A percentile compares a stretch with the other conserved stretches of the same genome.
Evolutionary conservation across 1,284 basidiomycete genomes (phyloP).

Genomic region (Xanthoconium separans): DNA sequence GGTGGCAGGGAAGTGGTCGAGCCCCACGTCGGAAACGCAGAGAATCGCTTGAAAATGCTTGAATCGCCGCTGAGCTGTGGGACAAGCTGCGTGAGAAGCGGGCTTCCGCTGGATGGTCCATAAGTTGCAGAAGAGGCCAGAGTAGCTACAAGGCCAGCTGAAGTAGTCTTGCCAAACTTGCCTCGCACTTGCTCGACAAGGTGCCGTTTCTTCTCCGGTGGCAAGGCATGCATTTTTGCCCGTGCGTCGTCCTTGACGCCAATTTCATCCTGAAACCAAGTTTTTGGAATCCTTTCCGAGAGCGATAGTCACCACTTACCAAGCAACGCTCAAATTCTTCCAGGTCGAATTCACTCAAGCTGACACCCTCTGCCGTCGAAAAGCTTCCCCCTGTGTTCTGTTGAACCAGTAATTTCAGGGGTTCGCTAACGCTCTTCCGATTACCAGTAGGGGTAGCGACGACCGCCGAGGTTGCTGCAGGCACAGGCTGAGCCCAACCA

Average conservation of each 20-base stretch:
- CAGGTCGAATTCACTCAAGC: constrained; percentile 45
- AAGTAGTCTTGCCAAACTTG: constrained; percentile 26
- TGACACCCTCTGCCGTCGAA: constrained; percentile 30
- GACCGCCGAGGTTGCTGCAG: constrained; percentile 34
- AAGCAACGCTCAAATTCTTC: constrained; percentile 61
- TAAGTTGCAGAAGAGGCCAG: constrained; percentile 50
- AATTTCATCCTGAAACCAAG: constrained; percentile 57
- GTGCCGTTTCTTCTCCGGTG: constrained; percentile 67
- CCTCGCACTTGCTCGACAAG: constrained; percentile 54
- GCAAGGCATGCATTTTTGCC: constrained; percentile 62
- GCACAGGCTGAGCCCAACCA: constrained; percentile 52
- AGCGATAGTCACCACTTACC: constrained; percentile 40
- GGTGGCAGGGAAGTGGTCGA: constrained; percentile 37
- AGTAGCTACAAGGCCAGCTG: constrained; percentile 19
- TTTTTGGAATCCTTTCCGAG: not conserved
- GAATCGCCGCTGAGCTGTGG: constrained; percentile 70
- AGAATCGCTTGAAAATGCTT: constrained; percentile 72
- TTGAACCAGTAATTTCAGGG: constrained; percentile 53
- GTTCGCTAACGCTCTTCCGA: constrained; percentile 67
- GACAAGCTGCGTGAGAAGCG: constrained; percentile 56
- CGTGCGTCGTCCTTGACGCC: constrained; percentile 73
- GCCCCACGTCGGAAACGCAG: constrained; percentile 63
- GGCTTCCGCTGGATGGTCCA: constrained; percentile 56
- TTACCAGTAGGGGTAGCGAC: constrained; percentile 34
- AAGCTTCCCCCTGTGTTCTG: constrained; percentile 36